Evolutionary conservation across 371 early-diverging fungal genomes (phyloP).

Genomic region (Syncephalastrum contaminatum): DNA sequence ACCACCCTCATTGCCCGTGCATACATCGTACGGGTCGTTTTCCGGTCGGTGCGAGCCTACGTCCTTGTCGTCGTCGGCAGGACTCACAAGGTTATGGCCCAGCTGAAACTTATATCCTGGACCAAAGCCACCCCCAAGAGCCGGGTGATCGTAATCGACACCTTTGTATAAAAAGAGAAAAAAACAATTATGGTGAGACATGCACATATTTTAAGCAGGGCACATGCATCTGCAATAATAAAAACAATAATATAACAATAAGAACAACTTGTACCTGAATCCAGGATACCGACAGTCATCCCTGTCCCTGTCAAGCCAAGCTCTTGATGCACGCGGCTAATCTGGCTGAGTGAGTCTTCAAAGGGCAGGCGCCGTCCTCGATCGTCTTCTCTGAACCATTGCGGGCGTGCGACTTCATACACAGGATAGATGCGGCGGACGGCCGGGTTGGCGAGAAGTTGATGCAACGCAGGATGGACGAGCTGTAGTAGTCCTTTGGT

Average conservation of each 20-base stretch:
- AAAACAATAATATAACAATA: too few relatives aligned
- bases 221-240: not conserved
- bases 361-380: conserved; percentile 9
- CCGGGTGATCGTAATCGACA: conserved; percentile 59
- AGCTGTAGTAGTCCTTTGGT: conserved; percentile 1
- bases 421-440: conserved; percentile 31
- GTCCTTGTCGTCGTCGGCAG: conserved; percentile 17
- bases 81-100: conserved; percentile 29
- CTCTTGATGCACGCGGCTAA: conserved; percentile 8
- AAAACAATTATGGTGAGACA: not conserved
- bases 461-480: conserved; percentile 25
- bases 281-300: conserved; percentile 27
- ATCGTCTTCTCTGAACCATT: conserved; percentile 13
- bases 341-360: conserved; percentile 11
- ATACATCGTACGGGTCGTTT: conserved; percentile 23
- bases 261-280: conserved; percentile 16
- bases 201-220: conserved; percentile 3
- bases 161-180: conserved; percentile 20
- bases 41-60: conserved; percentile 18
- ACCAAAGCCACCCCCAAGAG: conserved; percentile 65
- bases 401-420: conserved; percentile 27
- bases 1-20: conserved; percentile 21
- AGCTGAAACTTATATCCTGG: conserved; percentile 45
- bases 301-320: conserved; percentile 18
- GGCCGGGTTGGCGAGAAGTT: conserved; percentile 14